phyloP scores from a whole-genome alignment of 805 yeast species.

The Saturnispora ahearnii region DNA sequence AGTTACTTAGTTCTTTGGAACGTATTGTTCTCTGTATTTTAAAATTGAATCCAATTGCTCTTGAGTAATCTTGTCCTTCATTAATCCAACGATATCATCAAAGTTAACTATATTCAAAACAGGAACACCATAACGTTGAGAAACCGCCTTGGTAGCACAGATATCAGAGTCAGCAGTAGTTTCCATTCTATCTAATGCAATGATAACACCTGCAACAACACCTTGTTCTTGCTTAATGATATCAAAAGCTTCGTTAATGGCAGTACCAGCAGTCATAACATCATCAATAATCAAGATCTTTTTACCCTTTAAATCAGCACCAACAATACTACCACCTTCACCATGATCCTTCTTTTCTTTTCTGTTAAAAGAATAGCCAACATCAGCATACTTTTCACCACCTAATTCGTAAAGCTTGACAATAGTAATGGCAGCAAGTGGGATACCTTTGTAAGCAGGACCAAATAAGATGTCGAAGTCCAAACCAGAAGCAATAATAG shows the following conservation, averaged over 20 bases:
- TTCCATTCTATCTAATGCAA: slow-evolving; percentile 95
- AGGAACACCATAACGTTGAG: slow-evolving; percentile 66
- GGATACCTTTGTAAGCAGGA: slow-evolving; percentile 97
- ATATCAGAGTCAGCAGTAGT: slow-evolving; percentile 51
- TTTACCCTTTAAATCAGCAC: slow-evolving; percentile 63
- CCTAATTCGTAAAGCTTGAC: slow-evolving; percentile 89
- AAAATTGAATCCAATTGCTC: slow-evolving; percentile 51
- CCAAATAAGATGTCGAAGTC: slow-evolving; percentile 91
- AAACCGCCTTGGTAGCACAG: slow-evolving; percentile 78
- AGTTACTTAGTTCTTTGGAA: slow-evolving; percentile 27
- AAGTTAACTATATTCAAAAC: slow-evolving; percentile 74
- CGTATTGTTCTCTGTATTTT: slow-evolving; percentile 45
- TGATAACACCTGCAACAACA: slow-evolving; percentile 68
- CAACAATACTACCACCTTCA: slow-evolving; percentile 94
- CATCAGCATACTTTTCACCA: slow-evolving; percentile 60
- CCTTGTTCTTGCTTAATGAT: slow-evolving; percentile 69
- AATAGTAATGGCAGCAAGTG: slow-evolving; percentile 86
- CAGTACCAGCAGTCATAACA: slow-evolving; percentile 98
- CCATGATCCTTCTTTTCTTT: slow-evolving; percentile 97
- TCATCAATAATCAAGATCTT: slow-evolving; percentile 84
- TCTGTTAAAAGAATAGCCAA: slow-evolving; percentile 91
- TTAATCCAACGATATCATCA: slow-evolving; percentile 59
- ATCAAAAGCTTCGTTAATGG: slow-evolving; percentile 86
- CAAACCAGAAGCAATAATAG: slow-evolving; percentile 72
- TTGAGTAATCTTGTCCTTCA: slow-evolving; percentile 43